Conservation (phyloP, 306 rosid genomes). For the Vachellia collinsii region DNA sequence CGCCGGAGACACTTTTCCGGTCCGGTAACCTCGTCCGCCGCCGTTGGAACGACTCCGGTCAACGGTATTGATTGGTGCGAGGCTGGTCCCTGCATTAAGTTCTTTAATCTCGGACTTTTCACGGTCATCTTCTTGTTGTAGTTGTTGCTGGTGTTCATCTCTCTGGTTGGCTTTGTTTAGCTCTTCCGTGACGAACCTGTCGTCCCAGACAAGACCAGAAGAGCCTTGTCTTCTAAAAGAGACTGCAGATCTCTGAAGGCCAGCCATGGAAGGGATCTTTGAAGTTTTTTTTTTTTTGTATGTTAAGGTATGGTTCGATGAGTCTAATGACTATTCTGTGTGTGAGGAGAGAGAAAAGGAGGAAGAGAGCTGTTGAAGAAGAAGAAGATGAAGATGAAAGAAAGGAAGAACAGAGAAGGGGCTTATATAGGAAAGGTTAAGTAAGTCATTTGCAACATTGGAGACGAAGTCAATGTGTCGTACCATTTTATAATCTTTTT, state of each 20-base stretch:
- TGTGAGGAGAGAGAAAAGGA: neutral
- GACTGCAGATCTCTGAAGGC: slow-evolving; percentile 76
- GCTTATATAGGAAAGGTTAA: slow-evolving; percentile 11
- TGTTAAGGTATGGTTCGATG: neutral
- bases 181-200: slow-evolving; percentile 58
- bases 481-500: neutral
- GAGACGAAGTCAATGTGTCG: slow-evolving; percentile 30
- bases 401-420: slow-evolving; percentile 3
- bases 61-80: slow-evolving; percentile 42
- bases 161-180: slow-evolving; percentile 42
- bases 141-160: slow-evolving; percentile 17
- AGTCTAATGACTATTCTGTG: neutral
- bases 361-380: neutral
- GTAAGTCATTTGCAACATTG: neutral
- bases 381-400: neutral
- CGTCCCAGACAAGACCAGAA: slow-evolving; percentile 87
- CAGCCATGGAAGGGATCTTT: slow-evolving; percentile 53
- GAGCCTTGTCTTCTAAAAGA: slow-evolving; percentile 93
- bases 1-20: slow-evolving; percentile 63
- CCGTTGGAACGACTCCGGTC: slow-evolving; percentile 69
- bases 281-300: neutral
- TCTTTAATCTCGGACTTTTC: slow-evolving; percentile 25
- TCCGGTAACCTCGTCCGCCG: slow-evolving; percentile 57
- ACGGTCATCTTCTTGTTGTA: slow-evolving; percentile 1
- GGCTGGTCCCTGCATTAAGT: slow-evolving; percentile 2